phyloP scores from a whole-genome alignment of 2,329 filamentous ascomycete species.

The Polytolypa hystricis region DNA sequence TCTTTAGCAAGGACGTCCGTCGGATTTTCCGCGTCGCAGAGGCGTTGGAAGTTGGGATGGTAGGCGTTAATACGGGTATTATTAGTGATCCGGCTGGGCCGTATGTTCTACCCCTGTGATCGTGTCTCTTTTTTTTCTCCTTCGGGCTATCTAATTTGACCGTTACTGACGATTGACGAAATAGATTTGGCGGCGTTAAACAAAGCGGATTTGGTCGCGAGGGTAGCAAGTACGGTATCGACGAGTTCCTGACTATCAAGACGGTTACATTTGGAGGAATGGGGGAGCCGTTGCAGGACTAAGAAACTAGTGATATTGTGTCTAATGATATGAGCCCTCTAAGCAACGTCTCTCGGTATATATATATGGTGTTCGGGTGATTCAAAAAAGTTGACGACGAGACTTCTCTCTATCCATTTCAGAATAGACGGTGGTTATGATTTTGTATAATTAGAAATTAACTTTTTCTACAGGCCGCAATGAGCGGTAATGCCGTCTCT shows the following conservation, averaged over 20 bases:
- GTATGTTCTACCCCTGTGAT: constrained; percentile 21
- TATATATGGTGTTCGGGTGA: too few species aligned
- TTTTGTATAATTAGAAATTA: too few species aligned
- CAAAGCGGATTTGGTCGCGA: constrained; percentile 71
- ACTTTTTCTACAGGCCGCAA: too few species aligned
- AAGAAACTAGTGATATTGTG: constrained; percentile 3
- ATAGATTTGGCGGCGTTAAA: constrained; percentile 69
- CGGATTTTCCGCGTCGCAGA: constrained; percentile 51
- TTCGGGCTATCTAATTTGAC: background rate
- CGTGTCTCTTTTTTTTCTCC: background rate
- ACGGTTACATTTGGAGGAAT: constrained; percentile 55
- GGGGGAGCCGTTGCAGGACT: constrained; percentile 44
- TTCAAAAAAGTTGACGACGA: too few species aligned
- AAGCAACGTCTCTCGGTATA: too few species aligned
- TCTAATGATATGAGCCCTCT: background rate
- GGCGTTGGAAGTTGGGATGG: constrained; percentile 41
- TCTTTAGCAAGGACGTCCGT: constrained; percentile 59
- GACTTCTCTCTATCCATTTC: too few species aligned
- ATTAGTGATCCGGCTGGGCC: constrained; percentile 44
- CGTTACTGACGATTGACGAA: background rate
- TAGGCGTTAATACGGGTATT: constrained; percentile 60
- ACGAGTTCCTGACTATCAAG: constrained; percentile 67
- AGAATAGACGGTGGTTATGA: too few species aligned
- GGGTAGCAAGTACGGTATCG: constrained; percentile 64
- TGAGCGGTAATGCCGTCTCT: too few species aligned